Percentiles rank a stretch among this genome's conserved stretches.
phyloP scores from a whole-genome alignment of 805 yeast genomes.

The Kregervanrija delftensis region DNA sequence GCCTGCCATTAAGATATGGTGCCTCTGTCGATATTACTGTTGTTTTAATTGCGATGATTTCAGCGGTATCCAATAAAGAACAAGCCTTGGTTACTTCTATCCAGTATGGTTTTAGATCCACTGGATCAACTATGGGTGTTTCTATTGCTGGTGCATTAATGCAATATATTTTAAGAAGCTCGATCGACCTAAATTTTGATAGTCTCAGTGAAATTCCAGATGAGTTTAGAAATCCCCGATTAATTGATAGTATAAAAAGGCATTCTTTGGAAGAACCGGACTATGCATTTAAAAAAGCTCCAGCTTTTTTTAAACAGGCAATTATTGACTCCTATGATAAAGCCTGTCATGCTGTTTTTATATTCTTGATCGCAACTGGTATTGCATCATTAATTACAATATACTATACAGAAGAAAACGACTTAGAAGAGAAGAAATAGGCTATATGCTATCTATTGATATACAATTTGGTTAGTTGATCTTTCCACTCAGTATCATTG shows the following conservation, averaged over 20 bases:
- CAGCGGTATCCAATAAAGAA: slow-evolving; percentile 59
- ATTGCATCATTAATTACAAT: slow-evolving; percentile 5
- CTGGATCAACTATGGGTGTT: slow-evolving; percentile 51
- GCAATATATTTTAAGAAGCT: slow-evolving; percentile 21
- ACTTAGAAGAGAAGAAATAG: slow-evolving; percentile 1
- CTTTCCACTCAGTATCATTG: too few relatives aligned
- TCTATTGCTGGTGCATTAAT: slow-evolving; percentile 43
- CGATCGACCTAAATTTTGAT: slow-evolving; percentile 11
- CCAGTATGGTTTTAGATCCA: slow-evolving; percentile 63
- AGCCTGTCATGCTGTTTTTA: slow-evolving; percentile 48
- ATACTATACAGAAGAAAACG: slow-evolving; percentile 12
- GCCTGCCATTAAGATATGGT: slow-evolving; percentile 55
- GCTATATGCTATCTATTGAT: too few relatives aligned
- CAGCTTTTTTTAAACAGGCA: slow-evolving; percentile 29
- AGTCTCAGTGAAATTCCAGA: slow-evolving; percentile 14
- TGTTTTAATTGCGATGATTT: slow-evolving; percentile 65
- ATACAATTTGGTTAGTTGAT: too few relatives aligned
- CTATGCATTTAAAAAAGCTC: slow-evolving; percentile 23
- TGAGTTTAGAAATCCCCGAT: slow-evolving; percentile 8
- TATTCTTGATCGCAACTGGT: slow-evolving; percentile 28
- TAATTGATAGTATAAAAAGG: slow-evolving; percentile 8
- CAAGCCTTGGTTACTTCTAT: slow-evolving; percentile 88
- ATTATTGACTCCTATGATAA: slow-evolving; percentile 41
- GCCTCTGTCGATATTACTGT: slow-evolving; percentile 65
- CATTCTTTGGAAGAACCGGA: slow-evolving; percentile 17